Percentiles rank a stretch among this genome's conserved stretches.
Conservation (phyloP, 352 stramenopile species). For the Phytophthora sansomeana region DNA sequence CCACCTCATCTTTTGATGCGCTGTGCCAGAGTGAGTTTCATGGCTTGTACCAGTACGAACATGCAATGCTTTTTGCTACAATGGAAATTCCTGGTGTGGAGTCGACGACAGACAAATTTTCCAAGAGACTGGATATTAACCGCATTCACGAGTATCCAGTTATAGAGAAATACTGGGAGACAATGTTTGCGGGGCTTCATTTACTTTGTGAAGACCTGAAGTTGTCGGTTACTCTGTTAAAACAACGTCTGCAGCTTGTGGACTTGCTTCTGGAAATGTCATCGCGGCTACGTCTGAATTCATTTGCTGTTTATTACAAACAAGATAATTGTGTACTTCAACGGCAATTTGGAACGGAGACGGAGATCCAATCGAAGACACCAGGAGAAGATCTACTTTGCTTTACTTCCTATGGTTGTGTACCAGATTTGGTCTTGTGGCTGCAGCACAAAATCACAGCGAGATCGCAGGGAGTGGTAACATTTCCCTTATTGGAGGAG, state of each 20-base stretch:
- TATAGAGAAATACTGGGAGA: constrained; percentile 24
- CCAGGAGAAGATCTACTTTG: constrained; percentile 20
- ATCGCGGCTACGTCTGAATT: constrained; percentile 32
- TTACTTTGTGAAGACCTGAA: constrained; percentile 78
- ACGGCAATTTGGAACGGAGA: not conserved
- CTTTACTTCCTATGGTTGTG: constrained; percentile 37
- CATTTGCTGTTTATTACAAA: constrained; percentile 62
- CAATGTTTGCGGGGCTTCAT: constrained; percentile 65
- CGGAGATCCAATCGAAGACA: not conserved
- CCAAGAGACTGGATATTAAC: not conserved
- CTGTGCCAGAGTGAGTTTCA: constrained; percentile 58
- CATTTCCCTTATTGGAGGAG: constrained; percentile 44
- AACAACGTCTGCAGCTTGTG: constrained; percentile 46
- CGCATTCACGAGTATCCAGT: not conserved
- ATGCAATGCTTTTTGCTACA: constrained; percentile 50
- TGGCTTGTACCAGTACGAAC: constrained; percentile 49
- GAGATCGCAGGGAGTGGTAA: not conserved
- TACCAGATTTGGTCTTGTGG: constrained; percentile 66
- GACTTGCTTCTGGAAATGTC: constrained; percentile 49
- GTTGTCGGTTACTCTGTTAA: constrained; percentile 48
- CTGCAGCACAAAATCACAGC: constrained; percentile 44
- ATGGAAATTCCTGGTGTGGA: constrained; percentile 36
- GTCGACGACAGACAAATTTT: not conserved
- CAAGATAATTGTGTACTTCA: constrained; percentile 43
- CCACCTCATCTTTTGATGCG: constrained; percentile 43